Conservation (phyloP, 331 rosid species). For the Phaseolus coccineus region DNA sequence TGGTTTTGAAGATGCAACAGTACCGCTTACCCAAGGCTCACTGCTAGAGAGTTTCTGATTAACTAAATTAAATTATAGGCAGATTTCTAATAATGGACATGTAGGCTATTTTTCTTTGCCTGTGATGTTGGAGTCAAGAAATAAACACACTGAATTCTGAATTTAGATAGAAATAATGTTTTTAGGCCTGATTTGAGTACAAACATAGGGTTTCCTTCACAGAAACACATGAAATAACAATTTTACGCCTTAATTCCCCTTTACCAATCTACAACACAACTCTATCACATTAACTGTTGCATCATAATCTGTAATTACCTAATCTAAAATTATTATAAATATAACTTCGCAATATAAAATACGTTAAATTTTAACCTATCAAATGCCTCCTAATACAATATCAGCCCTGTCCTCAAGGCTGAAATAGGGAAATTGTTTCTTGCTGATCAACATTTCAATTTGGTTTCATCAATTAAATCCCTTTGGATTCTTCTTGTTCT, state of each 20-base stretch:
- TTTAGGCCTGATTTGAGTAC: not conserved
- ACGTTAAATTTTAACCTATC: not conserved
- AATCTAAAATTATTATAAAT: not conserved
- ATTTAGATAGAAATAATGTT: not conserved
- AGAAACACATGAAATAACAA: too few species aligned
- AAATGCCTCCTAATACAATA: not conserved
- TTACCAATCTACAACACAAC: not conserved
- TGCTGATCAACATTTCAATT: not conserved
- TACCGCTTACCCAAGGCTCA: not conserved
- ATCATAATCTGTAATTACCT: not conserved
- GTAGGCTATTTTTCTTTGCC: constrained; percentile 17
- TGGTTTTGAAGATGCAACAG: constrained; percentile 14
- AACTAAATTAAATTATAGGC: constrained; percentile 5
- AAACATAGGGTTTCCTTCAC: not conserved
- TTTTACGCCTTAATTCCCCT: too few species aligned
- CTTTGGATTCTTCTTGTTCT: not conserved
- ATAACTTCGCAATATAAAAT: not conserved
- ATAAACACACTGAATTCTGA: not conserved
- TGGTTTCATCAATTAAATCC: not conserved
- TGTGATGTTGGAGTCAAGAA: not conserved
- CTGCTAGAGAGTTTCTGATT: constrained; percentile 5
- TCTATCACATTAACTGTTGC: not conserved
- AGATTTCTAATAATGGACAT: constrained; percentile 32
- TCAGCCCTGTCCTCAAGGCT: not conserved
- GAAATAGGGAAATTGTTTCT: not conserved